Evolutionary conservation across 1,139 yeast genomes (phyloP).

Genomic region (Yamadazyma blattariae): DNA sequence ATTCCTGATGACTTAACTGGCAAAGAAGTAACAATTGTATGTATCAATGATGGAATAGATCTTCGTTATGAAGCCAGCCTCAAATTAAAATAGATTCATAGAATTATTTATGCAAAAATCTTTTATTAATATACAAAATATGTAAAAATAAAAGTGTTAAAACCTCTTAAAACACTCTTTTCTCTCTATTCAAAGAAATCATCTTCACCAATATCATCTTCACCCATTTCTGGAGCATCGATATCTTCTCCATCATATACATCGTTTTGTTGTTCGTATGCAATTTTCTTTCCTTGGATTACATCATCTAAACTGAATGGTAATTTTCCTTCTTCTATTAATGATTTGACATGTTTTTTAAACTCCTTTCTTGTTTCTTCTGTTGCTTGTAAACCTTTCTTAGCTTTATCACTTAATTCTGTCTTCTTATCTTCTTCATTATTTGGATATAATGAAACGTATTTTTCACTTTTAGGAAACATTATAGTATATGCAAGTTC

Average conservation of each 20-base stretch:
- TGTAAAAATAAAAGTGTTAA: background rate
- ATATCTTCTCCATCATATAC: constrained; percentile 26
- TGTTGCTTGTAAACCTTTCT: constrained; percentile 45
- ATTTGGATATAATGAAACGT: constrained; percentile 71
- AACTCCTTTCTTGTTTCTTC: constrained; percentile 48
- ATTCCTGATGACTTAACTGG: constrained; percentile 52
- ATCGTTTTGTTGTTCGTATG: constrained; percentile 12
- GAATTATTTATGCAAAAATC: background rate
- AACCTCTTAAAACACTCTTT: too few species aligned
- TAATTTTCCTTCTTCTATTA: constrained; percentile 48
- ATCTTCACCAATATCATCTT: constrained; percentile 30
- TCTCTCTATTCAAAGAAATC: constrained; percentile 37
- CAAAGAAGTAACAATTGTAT: constrained; percentile 37
- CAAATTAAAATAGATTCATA: constrained; percentile 4
- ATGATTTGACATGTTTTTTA: constrained; percentile 49
- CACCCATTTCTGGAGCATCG: constrained; percentile 36
- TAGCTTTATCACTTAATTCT: constrained; percentile 35
- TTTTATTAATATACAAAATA: constrained; percentile 7
- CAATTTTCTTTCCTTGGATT: constrained; percentile 43
- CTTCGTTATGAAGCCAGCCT: constrained; percentile 31
- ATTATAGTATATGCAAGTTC: constrained; percentile 76
- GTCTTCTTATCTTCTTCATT: constrained; percentile 23
- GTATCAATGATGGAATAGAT: constrained; percentile 69
- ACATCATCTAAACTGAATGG: constrained; percentile 62
- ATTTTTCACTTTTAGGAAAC: constrained; percentile 79